These are phyloP conservation scores for Drechslerella coelobrocha DNA, from an alignment of 2,329 filamentous ascomycete species.

Conservation along the genomic window DNA sequence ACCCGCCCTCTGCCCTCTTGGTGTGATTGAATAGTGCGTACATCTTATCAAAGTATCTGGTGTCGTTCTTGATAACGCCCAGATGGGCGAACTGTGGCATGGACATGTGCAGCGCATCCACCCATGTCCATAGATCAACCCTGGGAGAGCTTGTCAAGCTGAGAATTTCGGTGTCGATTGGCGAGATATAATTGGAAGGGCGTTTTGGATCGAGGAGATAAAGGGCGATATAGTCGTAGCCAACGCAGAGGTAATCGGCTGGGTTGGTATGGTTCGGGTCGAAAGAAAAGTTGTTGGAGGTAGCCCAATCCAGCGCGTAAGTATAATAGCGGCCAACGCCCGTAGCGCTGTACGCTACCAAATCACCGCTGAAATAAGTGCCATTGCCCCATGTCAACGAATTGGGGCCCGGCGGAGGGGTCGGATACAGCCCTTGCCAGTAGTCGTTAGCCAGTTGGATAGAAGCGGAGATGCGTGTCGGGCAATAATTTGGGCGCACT, in stretches of 20 bases:
- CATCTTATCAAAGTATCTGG: slow-evolving; percentile 26
- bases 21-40: slow-evolving; percentile 29
- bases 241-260: slow-evolving; percentile 21
- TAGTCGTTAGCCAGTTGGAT: slow-evolving; percentile 21
- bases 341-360: slow-evolving; percentile 19
- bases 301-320: slow-evolving; percentile 28
- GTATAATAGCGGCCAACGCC: slow-evolving; percentile 4
- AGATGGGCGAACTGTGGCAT: slow-evolving; percentile 34
- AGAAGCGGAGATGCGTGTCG: slow-evolving; percentile 20
- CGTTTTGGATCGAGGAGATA: slow-evolving; percentile 29
- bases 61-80: slow-evolving; percentile 28
- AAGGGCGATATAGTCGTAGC: slow-evolving; percentile 27
- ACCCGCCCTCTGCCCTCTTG: slow-evolving; percentile 19
- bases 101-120: slow-evolving; percentile 26
- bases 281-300: slow-evolving; percentile 26
- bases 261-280: not conserved
- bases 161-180: slow-evolving; percentile 18
- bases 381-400: slow-evolving; percentile 32
- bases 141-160: slow-evolving; percentile 9
- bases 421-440: slow-evolving; percentile 19
- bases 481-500: slow-evolving; percentile 7
- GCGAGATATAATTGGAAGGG: slow-evolving; percentile 17
- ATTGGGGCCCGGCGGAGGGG: slow-evolving; percentile 12
- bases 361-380: slow-evolving; percentile 30
- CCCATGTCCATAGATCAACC: slow-evolving; percentile 25